These are phyloP conservation scores for Entomortierella beljakovae DNA, from an alignment of 192 early-diverging fungal genomes.

Conservation along the genomic window DNA sequence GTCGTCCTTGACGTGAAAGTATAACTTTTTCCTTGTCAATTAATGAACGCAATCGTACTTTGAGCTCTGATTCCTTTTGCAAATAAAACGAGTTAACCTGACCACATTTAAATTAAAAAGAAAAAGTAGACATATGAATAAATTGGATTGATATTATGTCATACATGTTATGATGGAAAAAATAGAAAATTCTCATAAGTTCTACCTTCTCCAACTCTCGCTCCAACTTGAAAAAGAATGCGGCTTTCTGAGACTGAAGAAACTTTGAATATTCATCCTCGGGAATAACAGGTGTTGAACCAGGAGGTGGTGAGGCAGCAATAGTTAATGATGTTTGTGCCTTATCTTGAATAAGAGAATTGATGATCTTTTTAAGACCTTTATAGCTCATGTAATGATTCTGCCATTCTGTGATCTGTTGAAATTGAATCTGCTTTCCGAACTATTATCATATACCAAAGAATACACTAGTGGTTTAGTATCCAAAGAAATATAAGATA, in stretches of 20 bases:
- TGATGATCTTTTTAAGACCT: conserved; percentile 98
- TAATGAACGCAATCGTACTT: conserved; percentile 87
- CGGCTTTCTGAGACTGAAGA: conserved; percentile 89
- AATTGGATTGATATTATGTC: not conserved
- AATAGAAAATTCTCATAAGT: too few relatives aligned
- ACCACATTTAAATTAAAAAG: not conserved
- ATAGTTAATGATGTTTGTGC: conserved; percentile 59
- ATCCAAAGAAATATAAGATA: not conserved
- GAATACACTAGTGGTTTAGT: not conserved
- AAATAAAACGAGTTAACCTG: conserved; percentile 97
- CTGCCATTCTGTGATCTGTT: conserved; percentile 93
- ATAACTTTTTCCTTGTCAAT: conserved; percentile 82
- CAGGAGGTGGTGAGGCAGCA: conserved; percentile 52
- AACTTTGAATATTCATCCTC: conserved; percentile 64
- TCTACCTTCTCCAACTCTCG: conserved; percentile 96
- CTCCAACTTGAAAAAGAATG: conserved; percentile 98
- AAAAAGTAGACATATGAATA: not conserved
- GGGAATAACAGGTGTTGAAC: conserved; percentile 38
- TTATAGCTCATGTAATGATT: conserved; percentile 98
- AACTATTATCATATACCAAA: conserved; percentile 70
- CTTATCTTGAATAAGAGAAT: conserved; percentile 67
- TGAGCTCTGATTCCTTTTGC: conserved; percentile 95
- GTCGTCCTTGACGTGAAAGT: conserved; percentile 62
- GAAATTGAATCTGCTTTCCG: conserved; percentile 96
- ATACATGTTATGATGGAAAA: too few relatives aligned